Evolutionary conservation across 164 flowering plant species (phyloP), one percentile per base, ranked within the genome.

Genomic region (Dillenia suffruticosa): DNA sequence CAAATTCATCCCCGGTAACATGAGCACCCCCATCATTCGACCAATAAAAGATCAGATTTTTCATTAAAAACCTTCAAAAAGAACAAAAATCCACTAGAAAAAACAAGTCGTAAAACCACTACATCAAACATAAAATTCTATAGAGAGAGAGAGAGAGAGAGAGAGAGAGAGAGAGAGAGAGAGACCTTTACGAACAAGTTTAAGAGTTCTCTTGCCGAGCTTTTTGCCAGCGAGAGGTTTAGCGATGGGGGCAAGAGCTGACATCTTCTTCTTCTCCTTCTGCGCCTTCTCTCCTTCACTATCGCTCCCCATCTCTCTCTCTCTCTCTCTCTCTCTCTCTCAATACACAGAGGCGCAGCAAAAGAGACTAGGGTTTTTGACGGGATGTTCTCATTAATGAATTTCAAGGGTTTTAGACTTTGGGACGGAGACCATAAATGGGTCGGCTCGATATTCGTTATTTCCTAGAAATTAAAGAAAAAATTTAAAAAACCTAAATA

Each of bases 181-280:
- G 5, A 10, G 67, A 90, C 97, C 98, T 81, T 64, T 80, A 46
- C 97, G 85, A 58, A 93, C 92, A 54, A 90, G 92, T 71, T 93
- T 93, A 70, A 87, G 82, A 60, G 94, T 82, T 48, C 74, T 79
- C 70, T 87, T 90, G 81, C 76, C 75, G 53, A 90, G 89, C 82
- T 87, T 90, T 63, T 90, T 88, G 44, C 94, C 97, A 9, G 97
- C 96, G 14, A 93, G 85, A 43, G 97, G 98, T 63, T 84, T 86
- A 16, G 98, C 97, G 3, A 93, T 93, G 26, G 97, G 97, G 45
- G 98, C 82, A 3, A 90, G 50, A 57, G 84, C 79, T 12, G 60
- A 0, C 8, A 76, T 53, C 80, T 77, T 84, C 82, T 84, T 89
- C 86, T 64, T 86, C 76, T 85, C 94, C 75, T 80, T 83, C 74